Conservation (phyloP, 1,139 yeast genomes). For the Sugiyamaella pinicola region DNA sequence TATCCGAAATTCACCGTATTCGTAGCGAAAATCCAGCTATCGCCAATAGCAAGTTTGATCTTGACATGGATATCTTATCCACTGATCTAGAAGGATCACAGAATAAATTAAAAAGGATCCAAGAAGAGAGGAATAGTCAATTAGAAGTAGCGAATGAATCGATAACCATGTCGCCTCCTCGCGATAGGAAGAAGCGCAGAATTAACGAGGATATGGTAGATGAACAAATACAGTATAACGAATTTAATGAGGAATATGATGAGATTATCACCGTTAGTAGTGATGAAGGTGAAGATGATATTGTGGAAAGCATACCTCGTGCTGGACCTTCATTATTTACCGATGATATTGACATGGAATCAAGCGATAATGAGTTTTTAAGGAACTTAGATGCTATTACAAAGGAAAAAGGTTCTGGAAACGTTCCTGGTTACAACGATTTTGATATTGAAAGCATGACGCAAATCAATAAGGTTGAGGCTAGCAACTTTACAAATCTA, state of each 20-base stretch:
- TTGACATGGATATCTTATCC: conserved; percentile 11
- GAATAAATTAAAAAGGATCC: conserved; percentile 2
- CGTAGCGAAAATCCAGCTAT: neutral
- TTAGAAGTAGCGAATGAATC: conserved; percentile 6
- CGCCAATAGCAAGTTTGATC: conserved; percentile 1
- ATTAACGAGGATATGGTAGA: neutral
- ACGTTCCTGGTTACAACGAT: conserved; percentile 2
- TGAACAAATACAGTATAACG: neutral
- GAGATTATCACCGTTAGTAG: conserved; percentile 8
- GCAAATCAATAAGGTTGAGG: neutral
- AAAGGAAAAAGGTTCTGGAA: neutral
- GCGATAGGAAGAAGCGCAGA: conserved; percentile 6
- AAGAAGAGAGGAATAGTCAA: conserved; percentile 1
- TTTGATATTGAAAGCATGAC: neutral
- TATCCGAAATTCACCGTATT: conserved; percentile 6
- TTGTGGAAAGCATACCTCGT: neutral
- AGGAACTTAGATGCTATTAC: conserved; percentile 3
- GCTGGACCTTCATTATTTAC: neutral
- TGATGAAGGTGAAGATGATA: conserved; percentile 1
- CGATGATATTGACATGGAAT: conserved; percentile 1
- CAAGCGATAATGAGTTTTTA: conserved; percentile 3
- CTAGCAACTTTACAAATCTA: neutral
- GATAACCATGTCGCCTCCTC: conserved; percentile 6
- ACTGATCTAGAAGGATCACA: conserved; percentile 12
- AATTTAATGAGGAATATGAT: conserved; percentile 9